Percentiles rank a stretch among this genome's conserved stretches.
Conservation (phyloP, 208 protist species). For the Giardia muris region DNA sequence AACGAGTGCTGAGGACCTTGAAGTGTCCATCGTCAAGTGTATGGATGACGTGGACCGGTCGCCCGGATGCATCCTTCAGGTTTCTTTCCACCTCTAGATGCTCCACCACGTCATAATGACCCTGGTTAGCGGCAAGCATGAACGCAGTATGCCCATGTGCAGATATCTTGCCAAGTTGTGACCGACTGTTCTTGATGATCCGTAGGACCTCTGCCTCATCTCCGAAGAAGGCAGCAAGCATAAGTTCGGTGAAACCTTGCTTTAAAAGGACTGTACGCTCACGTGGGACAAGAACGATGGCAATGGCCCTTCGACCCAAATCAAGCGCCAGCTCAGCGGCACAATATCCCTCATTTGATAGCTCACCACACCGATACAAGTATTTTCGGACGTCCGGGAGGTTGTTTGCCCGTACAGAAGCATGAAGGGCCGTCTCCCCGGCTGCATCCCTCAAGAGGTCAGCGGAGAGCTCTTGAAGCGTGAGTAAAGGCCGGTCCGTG, state of each 20-base stretch:
- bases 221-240: not conserved
- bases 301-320: not conserved
- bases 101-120: not conserved
- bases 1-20: not conserved
- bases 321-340: not conserved
- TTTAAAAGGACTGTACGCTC: not conserved
- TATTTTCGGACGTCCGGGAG: not conserved
- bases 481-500: not conserved
- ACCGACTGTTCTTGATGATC: not conserved
- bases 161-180: too few relatives aligned
- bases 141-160: not conserved
- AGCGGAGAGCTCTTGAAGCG: not conserved
- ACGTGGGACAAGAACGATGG: not conserved
- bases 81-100: not conserved
- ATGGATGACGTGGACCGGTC: not conserved
- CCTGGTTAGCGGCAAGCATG: not conserved
- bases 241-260: not conserved
- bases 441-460: not conserved
- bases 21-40: not conserved
- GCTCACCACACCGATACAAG: not conserved
- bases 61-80: not conserved
- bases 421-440: not conserved
- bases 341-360: not conserved
- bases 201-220: not conserved
- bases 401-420: not conserved